Conservation (phyloP, 1,284 basidiomycete species). For the Ceratobasidium papillatum region DNA sequence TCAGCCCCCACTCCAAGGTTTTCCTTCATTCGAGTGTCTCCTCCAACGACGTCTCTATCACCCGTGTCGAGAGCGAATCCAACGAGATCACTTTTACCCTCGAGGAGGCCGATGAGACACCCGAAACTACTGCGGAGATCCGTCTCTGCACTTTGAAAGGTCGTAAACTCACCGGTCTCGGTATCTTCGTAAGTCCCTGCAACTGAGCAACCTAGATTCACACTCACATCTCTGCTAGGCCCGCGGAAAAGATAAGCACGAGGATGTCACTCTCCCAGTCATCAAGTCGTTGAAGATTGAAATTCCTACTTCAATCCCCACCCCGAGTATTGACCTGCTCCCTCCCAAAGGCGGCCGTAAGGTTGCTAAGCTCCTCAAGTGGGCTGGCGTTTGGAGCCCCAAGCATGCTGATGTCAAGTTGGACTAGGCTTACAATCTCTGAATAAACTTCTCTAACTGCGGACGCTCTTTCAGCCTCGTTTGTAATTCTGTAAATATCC, state of each 20-base stretch:
- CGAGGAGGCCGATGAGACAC: background rate
- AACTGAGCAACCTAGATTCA: background rate
- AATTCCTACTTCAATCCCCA: constrained; percentile 4
- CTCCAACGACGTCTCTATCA: constrained; percentile 14
- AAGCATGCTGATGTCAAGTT: background rate
- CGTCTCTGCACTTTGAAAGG: constrained; percentile 24
- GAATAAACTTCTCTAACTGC: background rate
- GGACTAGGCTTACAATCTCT: background rate
- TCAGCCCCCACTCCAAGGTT: background rate
- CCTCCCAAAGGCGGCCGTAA: background rate
- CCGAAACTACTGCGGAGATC: constrained; percentile 6
- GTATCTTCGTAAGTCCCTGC: constrained; percentile 16
- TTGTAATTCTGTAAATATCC: background rate
- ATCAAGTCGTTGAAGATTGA: constrained; percentile 34
- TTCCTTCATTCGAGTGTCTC: constrained; percentile 18
- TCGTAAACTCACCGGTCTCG: constrained; percentile 16
- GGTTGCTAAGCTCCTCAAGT: constrained; percentile 1
- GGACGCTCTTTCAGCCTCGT: background rate
- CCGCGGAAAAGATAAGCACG: constrained; percentile 2
- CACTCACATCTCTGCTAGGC: background rate
- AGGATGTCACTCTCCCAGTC: background rate
- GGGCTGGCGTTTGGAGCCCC: constrained; percentile 13
- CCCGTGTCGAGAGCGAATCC: background rate
- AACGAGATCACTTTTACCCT: constrained; percentile 24
- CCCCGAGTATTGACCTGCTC: constrained; percentile 8